Percentiles rank a stretch among this genome's conserved stretches.
These are phyloP conservation scores for Boletus reticulatus DNA, from an alignment of 768 basidiomycete genomes.

Conservation along the genomic window DNA sequence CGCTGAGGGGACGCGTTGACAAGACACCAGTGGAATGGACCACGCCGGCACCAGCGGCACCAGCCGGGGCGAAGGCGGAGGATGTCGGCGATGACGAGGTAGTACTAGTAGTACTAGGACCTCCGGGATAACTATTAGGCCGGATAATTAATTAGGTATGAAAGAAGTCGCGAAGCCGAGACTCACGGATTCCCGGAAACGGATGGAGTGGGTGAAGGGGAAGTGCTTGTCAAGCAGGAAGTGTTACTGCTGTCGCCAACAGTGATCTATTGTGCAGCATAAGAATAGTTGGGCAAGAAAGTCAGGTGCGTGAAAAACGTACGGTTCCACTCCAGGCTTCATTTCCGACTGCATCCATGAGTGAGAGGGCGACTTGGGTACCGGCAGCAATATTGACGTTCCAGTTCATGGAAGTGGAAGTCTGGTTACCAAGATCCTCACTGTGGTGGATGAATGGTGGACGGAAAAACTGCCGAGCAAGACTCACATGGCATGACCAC, in stretches of 20 bases:
- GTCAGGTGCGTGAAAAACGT: constrained; percentile 23
- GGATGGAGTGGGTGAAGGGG: constrained; percentile 13
- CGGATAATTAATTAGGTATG: constrained; percentile 4
- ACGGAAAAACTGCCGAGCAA: neutral
- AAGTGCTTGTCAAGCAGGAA: constrained; percentile 34
- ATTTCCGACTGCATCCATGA: constrained; percentile 49
- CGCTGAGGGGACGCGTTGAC: constrained; percentile 21
- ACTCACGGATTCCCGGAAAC: neutral
- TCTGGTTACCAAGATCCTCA: constrained; percentile 57
- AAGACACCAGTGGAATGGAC: constrained; percentile 23
- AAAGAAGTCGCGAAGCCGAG: neutral
- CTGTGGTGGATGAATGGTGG: constrained; percentile 34
- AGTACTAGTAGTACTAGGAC: too few species aligned
- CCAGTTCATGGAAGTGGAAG: constrained; percentile 40
- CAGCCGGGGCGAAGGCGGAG: constrained; percentile 19
- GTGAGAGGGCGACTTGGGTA: constrained; percentile 46
- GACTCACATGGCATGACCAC: constrained; percentile 59
- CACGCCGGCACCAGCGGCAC: constrained; percentile 36
- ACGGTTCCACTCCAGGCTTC: constrained; percentile 71
- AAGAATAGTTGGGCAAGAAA: neutral
- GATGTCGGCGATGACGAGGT: constrained; percentile 11
- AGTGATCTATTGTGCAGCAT: constrained; percentile 29
- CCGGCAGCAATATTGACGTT: constrained; percentile 44
- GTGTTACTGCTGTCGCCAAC: constrained; percentile 35
- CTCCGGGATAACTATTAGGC: neutral